Percentiles rank a stretch among this genome's conserved stretches.
phyloP scores from a whole-genome alignment of 2,329 filamentous ascomycete genomes.

The Talaromyces piceae region DNA sequence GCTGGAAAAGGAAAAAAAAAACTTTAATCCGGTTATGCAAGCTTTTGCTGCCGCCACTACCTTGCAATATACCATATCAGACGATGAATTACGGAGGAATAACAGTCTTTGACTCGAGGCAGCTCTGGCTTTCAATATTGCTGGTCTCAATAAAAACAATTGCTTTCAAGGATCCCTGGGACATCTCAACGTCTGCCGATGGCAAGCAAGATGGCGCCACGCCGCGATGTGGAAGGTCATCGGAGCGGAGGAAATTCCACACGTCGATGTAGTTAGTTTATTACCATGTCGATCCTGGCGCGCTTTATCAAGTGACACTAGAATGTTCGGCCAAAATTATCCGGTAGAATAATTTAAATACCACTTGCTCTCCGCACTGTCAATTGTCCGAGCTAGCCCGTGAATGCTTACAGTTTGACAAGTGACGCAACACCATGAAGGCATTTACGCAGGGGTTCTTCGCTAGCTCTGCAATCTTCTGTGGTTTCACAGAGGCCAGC shows the following conservation, averaged over 20 bases:
- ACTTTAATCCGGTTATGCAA: background rate
- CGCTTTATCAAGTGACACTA: background rate
- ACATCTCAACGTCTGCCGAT: background rate
- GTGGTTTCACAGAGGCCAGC: background rate
- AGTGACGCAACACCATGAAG: slow-evolving; percentile 1
- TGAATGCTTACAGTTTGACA: background rate
- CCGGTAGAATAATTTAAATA: background rate
- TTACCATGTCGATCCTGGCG: slow-evolving; percentile 3
- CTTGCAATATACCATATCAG: background rate
- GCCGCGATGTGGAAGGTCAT: slow-evolving; percentile 6
- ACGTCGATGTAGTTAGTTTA: background rate
- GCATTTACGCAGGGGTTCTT: background rate
- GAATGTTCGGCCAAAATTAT: background rate
- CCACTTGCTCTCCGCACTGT: background rate
- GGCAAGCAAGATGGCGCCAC: background rate
- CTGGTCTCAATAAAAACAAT: background rate
- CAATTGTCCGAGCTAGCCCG: background rate
- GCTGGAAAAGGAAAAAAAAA: background rate
- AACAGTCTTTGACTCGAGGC: background rate
- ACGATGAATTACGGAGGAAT: background rate
- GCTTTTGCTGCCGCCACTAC: background rate
- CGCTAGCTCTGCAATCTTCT: background rate
- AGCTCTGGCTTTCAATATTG: background rate
- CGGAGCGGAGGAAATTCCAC: slow-evolving; percentile 3
- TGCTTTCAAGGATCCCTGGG: background rate